Percentiles rank a stretch among this genome's conserved stretches.
phyloP scores from a whole-genome alignment of 306 rosid genomes.

The Sesbania bispinosa region DNA sequence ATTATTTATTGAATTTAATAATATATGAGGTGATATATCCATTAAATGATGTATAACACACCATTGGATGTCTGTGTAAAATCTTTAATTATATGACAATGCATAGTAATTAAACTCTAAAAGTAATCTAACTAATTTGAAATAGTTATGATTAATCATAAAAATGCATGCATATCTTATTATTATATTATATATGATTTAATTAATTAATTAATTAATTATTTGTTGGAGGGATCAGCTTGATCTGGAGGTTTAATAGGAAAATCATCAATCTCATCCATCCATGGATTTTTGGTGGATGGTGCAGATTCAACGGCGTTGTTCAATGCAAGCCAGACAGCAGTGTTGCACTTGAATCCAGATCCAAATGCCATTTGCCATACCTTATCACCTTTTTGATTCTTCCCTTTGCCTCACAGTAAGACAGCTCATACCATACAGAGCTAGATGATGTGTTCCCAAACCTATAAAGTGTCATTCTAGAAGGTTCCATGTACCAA shows the following conservation, averaged over 20 bases:
- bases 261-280: constrained; percentile 62
- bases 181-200: no score
- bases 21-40: no score
- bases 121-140: no score
- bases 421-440: constrained; percentile 79
- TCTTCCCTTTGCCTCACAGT: constrained; percentile 76
- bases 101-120: no score
- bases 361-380: constrained; percentile 96
- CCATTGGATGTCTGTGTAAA: no score
- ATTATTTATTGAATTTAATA: no score
- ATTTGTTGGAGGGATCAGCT: no score
- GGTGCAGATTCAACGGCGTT: constrained; percentile 43
- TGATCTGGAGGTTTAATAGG: constrained; percentile 48
- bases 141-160: no score
- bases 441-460: constrained; percentile 88
- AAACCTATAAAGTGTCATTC: constrained; percentile 66
- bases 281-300: constrained; percentile 58
- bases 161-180: no score
- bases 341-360: constrained; percentile 81
- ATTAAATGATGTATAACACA: no score
- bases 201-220: no score
- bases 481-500: constrained; percentile 81
- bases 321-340: constrained; percentile 69
- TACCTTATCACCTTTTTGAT: constrained; percentile 53
- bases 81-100: no score